These are phyloP conservation scores for Venturia pyrina DNA, from an alignment of 2,329 filamentous ascomycete species.

Conservation along the genomic window DNA sequence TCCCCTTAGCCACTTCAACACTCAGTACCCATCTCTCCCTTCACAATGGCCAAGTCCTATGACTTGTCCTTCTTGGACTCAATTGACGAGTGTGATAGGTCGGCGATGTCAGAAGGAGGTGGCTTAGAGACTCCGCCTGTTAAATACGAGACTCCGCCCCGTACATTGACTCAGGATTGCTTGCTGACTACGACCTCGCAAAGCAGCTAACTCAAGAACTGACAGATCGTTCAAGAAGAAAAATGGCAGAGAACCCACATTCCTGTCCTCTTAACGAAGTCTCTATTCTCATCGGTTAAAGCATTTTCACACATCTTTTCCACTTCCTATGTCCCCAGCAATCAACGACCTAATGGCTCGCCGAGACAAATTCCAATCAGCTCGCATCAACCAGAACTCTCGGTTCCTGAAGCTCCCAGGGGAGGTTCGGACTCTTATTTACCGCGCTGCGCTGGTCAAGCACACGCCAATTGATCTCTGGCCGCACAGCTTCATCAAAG, in stretches of 20 bases:
- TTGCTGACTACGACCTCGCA: neutral
- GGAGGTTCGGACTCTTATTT: slow-evolving; percentile 3
- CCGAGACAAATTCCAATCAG: neutral
- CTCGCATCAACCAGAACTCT: neutral
- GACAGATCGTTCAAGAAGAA: too few species aligned
- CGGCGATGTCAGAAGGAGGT: neutral
- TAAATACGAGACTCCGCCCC: neutral
- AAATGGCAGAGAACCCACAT: too few species aligned
- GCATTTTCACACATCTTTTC: neutral
- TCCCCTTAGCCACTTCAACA: too few species aligned
- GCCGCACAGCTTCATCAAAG: neutral
- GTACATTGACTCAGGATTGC: neutral
- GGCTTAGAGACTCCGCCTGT: neutral
- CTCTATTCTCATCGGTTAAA: neutral
- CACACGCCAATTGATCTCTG: neutral
- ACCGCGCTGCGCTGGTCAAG: slow-evolving; percentile 8
- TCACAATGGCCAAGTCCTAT: neutral
- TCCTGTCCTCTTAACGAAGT: neutral
- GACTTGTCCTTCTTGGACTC: neutral
- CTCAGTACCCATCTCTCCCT: neutral
- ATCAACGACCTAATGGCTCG: neutral
- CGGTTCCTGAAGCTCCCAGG: neutral
- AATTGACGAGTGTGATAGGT: neutral
- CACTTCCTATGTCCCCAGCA: too few species aligned
- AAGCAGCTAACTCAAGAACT: neutral